These are phyloP conservation scores for Cutaneotrichosporon sp. DNA, from an alignment of 1,284 basidiomycete species.

Conservation along the genomic window DNA sequence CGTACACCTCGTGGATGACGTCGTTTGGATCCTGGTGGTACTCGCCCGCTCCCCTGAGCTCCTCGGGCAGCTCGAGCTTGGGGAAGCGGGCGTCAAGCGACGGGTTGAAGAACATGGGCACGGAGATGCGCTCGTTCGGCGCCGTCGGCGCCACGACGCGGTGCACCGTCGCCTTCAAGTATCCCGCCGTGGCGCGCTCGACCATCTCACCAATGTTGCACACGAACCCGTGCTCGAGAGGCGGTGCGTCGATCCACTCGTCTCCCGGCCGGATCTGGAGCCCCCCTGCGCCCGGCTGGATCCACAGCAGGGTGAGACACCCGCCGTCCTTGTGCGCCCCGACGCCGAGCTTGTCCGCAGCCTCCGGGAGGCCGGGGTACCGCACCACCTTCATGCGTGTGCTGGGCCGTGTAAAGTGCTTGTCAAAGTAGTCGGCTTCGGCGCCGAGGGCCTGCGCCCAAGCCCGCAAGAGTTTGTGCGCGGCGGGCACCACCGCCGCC, in stretches of 20 bases:
- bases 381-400: slow-evolving; percentile 27
- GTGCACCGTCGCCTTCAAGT: slow-evolving; percentile 25
- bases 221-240: slow-evolving; percentile 64
- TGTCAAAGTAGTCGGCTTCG: slow-evolving; percentile 23
- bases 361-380: slow-evolving; percentile 11
- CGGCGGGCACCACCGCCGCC: slow-evolving; percentile 12
- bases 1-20: slow-evolving; percentile 19
- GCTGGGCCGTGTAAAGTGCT: slow-evolving; percentile 17
- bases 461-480: slow-evolving; percentile 21
- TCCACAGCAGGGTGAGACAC: slow-evolving; percentile 23
- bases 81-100: slow-evolving; percentile 21
- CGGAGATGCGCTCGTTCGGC: slow-evolving; percentile 15
- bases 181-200: slow-evolving; percentile 26
- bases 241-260: slow-evolving; percentile 70
- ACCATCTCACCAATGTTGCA: slow-evolving; percentile 66
- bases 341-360: slow-evolving; percentile 14
- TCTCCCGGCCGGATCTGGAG: slow-evolving; percentile 16
- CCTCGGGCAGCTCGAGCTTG: slow-evolving; percentile 8
- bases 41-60: background rate
- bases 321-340: slow-evolving; percentile 27
- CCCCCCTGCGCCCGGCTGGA: slow-evolving; percentile 15
- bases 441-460: slow-evolving; percentile 23
- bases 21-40: slow-evolving; percentile 11
- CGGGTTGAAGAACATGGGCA: slow-evolving; percentile 27
- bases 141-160: slow-evolving; percentile 16